Conservation (phyloP, 2,329 filamentous ascomycete species). For the Thielaviopsis euricoi region DNA sequence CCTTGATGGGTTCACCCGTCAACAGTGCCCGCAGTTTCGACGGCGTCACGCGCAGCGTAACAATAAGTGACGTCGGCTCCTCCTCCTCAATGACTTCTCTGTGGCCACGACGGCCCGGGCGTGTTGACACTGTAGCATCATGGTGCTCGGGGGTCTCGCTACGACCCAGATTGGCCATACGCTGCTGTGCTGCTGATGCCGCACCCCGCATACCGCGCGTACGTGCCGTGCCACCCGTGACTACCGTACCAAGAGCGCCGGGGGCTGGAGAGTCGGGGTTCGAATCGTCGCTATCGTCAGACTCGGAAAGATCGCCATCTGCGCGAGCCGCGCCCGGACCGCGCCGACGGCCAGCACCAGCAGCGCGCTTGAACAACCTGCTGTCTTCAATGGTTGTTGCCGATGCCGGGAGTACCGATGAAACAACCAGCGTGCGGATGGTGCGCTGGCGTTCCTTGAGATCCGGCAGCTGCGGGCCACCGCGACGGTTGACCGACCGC, state of each 20-base stretch:
- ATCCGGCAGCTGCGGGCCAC: conserved; percentile 86
- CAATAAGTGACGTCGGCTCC: conserved; percentile 49
- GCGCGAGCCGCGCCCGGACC: conserved; percentile 26
- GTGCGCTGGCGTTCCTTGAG: conserved; percentile 88
- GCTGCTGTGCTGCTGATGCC: conserved; percentile 69
- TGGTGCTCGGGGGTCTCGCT: conserved; percentile 83
- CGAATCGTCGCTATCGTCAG: conserved; percentile 83
- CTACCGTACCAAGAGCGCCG: conserved; percentile 34
- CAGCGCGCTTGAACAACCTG: conserved; percentile 66
- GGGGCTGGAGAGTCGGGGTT: conserved; percentile 71
- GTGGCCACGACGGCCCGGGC: conserved; percentile 44
- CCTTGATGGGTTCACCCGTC: conserved; percentile 26
- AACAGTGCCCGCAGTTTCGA: conserved; percentile 55
- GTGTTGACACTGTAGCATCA: conserved; percentile 50
- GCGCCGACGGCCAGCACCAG: conserved; percentile 33
- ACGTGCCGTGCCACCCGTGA: conserved; percentile 56
- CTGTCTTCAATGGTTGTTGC: conserved; percentile 68
- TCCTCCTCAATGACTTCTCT: conserved; percentile 65
- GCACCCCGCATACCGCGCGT: conserved; percentile 82
- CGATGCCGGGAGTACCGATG: conserved; percentile 78
- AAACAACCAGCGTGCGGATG: conserved; percentile 81
- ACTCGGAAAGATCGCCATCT: conserved; percentile 66
- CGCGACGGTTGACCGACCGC: conserved; percentile 81
- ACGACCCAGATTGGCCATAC: conserved; percentile 66
- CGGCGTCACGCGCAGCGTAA: conserved; percentile 59